phyloP scores from a whole-genome alignment of 306 rosid species.

The Quercus engelmannii region DNA sequence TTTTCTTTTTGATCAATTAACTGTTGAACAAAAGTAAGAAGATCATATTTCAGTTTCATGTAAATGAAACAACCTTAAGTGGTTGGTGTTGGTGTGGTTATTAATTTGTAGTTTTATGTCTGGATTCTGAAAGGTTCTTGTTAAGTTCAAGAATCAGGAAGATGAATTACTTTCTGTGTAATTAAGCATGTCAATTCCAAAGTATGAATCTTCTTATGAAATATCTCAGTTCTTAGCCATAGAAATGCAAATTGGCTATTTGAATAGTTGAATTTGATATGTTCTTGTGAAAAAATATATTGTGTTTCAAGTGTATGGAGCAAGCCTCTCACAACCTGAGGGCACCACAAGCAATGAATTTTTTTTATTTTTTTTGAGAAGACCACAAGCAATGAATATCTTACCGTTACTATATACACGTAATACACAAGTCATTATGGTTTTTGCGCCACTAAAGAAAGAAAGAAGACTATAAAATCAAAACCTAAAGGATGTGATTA shows the following conservation, averaged over 20 bases:
- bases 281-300: no score
- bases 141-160: not conserved
- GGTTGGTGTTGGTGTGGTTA: constrained; percentile 1
- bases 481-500: no score
- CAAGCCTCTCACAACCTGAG: no score
- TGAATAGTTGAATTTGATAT: no score
- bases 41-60: not conserved
- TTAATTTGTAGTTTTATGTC: not conserved
- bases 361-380: no score
- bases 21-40: not conserved
- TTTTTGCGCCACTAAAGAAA: no score
- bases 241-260: not conserved
- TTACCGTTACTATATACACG: no score
- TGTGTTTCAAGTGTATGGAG: no score
- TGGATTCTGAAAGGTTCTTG: not conserved
- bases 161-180: not conserved
- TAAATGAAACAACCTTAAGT: not conserved
- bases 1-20: not conserved
- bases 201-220: not conserved
- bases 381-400: no score
- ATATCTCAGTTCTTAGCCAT: not conserved
- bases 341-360: no score
- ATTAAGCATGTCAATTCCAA: not conserved
- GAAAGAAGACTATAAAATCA: no score
- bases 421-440: no score